A percentile compares a stretch with the other conserved stretches of the same genome.
These are phyloP conservation scores for Cryptococcus sp. DNA, from an alignment of 1,284 basidiomycete genomes.

Conservation along the genomic window DNA sequence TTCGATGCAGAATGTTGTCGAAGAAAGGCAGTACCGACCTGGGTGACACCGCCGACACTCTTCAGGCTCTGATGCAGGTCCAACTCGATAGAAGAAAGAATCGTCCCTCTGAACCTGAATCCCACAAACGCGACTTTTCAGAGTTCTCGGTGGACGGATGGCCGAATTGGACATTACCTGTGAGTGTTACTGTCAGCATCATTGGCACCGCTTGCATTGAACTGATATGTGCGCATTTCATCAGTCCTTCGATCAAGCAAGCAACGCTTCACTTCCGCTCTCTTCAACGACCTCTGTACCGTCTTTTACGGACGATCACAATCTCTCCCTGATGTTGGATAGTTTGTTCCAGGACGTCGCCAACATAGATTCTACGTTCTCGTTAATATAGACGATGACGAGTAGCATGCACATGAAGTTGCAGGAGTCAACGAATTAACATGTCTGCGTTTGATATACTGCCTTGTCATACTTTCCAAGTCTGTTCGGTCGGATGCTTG, in stretches of 20 bases:
- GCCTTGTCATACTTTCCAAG: no score
- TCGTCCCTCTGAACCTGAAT: background rate
- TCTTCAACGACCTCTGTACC: background rate
- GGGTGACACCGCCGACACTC: background rate
- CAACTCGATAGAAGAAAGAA: background rate
- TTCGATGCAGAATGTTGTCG: background rate
- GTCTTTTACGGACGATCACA: background rate
- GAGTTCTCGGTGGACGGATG: constrained; percentile 1
- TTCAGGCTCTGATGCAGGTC: background rate
- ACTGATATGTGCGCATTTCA: background rate
- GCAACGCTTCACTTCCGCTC: background rate
- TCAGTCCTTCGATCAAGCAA: background rate
- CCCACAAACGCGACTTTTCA: background rate
- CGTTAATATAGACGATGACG: no score
- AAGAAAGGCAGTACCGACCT: background rate
- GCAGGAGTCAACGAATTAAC: no score
- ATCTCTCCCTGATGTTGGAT: background rate
- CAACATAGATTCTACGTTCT: background rate
- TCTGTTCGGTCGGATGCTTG: no score
- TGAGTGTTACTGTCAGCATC: background rate
- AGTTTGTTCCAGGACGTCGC: background rate
- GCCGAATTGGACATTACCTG: background rate
- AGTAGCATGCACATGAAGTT: no score
- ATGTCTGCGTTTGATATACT: no score
- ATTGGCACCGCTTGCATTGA: no score